These are phyloP conservation scores for Balansia obtecta DNA, from an alignment of 2,329 filamentous ascomycete genomes.

Conservation along the genomic window DNA sequence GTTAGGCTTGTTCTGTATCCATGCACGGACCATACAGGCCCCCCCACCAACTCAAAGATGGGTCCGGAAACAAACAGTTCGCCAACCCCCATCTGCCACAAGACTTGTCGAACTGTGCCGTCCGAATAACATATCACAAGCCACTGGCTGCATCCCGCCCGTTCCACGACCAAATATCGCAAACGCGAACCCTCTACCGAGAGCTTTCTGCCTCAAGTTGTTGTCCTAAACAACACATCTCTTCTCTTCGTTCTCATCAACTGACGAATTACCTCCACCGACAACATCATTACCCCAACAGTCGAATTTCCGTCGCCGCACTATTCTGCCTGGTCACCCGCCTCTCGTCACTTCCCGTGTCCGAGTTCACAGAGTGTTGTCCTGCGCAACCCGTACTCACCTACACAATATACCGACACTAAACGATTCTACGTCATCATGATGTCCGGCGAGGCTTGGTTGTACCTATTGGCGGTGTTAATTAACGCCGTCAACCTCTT, in stretches of 20 bases:
- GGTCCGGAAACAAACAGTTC: not conserved
- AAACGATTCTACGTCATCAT: constrained; percentile 13
- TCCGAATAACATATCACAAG: not conserved
- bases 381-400: not conserved
- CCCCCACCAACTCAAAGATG: not conserved
- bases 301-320: not conserved
- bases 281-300: not conserved
- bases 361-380: too few species aligned
- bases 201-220: not conserved
- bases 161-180: constrained; percentile 9
- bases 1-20: not conserved
- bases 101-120: not conserved
- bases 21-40: not conserved
- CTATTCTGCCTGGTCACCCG: too few species aligned
- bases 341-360: too few species aligned
- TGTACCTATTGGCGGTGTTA: constrained; percentile 93
- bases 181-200: not conserved
- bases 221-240: not conserved
- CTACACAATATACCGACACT: not conserved
- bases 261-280: not conserved
- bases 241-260: not conserved
- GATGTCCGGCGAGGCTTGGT: constrained; percentile 97
- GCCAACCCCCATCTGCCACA: not conserved
- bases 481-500: constrained; percentile 99
- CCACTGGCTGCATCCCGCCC: constrained; percentile 2